These are phyloP conservation scores for Dendrocalamus latiflorus DNA, from an alignment of 202 grass and related monocot species.

Conservation along the genomic window DNA sequence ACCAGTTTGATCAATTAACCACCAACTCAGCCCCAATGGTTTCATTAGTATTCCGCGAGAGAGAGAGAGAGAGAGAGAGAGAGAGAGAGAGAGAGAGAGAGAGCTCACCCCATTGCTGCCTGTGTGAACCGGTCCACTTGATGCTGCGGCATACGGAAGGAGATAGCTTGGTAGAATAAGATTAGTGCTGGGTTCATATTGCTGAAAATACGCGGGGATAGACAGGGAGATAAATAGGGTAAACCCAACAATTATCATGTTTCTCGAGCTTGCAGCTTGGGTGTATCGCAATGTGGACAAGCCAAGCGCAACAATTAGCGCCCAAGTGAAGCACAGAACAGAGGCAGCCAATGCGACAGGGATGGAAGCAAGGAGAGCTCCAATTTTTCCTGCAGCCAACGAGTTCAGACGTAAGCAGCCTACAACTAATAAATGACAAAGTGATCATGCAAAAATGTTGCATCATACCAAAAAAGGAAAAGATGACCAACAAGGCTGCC, in stretches of 20 bases:
- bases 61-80: too few species aligned
- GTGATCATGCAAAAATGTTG: neutral
- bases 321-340: constrained; percentile 93
- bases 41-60: too few species aligned
- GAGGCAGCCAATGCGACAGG: constrained; percentile 80
- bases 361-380: constrained; percentile 91
- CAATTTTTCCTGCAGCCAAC: constrained; percentile 72
- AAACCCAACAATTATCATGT: constrained; percentile 97
- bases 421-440: neutral
- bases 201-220: constrained; percentile 84
- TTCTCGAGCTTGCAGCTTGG: constrained; percentile 87
- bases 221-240: constrained; percentile 93
- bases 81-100: too few species aligned
- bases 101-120: constrained; percentile 57
- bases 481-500: constrained; percentile 61
- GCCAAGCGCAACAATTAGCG: constrained; percentile 73
- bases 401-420: constrained; percentile 20
- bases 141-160: constrained; percentile 73
- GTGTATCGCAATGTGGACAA: constrained; percentile 87
- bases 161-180: constrained; percentile 94
- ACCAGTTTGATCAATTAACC: neutral
- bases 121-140: constrained; percentile 73
- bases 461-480: constrained; percentile 76
- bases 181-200: constrained; percentile 67
- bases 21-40: too few species aligned